phyloP scores from a whole-genome alignment of 352 stramenopile genomes.

The Phytophthora cactorum region DNA sequence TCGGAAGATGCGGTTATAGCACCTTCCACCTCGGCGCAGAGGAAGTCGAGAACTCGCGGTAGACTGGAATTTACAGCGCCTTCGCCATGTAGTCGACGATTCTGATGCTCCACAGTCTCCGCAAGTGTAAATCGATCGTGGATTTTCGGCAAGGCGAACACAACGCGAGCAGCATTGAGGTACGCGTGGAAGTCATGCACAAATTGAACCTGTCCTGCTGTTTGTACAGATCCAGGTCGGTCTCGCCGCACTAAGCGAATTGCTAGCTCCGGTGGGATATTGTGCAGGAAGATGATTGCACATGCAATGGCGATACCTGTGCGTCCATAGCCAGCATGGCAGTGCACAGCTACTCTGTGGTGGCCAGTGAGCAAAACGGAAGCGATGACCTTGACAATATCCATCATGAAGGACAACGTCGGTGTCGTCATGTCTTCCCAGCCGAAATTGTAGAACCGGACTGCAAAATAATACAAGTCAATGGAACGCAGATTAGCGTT shows the following conservation, averaged over 20 bases:
- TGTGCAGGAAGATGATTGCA: constrained; percentile 85
- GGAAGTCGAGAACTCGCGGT: constrained; percentile 64
- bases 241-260: constrained; percentile 81
- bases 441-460: constrained; percentile 92
- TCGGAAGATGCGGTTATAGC: constrained; percentile 26
- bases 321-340: constrained; percentile 88
- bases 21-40: constrained; percentile 58
- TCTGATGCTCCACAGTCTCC: constrained; percentile 76
- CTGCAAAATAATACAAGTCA: constrained; percentile 31
- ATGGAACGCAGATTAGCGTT: background rate
- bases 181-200: constrained; percentile 80
- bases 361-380: constrained; percentile 73
- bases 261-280: constrained; percentile 66
- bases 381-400: constrained; percentile 88
- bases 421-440: constrained; percentile 94
- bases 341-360: constrained; percentile 86
- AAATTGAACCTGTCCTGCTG: constrained; percentile 73
- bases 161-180: constrained; percentile 66
- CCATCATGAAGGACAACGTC: constrained; percentile 82
- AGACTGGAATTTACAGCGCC: constrained; percentile 41
- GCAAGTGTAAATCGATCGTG: constrained; percentile 74
- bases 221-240: constrained; percentile 81
- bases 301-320: constrained; percentile 90
- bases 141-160: constrained; percentile 77
- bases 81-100: constrained; percentile 61